Evolutionary conservation across 2,329 filamentous ascomycete genomes (phyloP).

Genomic region (Cercospora sesami): DNA sequence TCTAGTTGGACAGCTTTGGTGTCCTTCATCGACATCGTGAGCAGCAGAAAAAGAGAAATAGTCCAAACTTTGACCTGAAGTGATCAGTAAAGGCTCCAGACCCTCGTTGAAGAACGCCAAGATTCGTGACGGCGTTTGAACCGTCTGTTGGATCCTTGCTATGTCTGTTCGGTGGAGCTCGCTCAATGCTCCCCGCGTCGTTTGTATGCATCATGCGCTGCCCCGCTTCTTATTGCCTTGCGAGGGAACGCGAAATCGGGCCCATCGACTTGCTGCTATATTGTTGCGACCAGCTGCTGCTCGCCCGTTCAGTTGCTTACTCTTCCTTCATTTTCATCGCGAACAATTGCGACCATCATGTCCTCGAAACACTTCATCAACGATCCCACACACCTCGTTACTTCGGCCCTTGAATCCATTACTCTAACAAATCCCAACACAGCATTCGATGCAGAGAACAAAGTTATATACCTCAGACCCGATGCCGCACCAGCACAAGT

Average conservation of each 20-base stretch:
- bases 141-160: background rate
- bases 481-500: constrained; percentile 59
- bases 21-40: background rate
- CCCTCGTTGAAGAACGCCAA: background rate
- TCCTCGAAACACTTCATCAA: constrained; percentile 80
- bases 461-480: constrained; percentile 76
- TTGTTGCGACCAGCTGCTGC: background rate
- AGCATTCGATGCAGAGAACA: constrained; percentile 74
- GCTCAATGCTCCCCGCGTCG: constrained; percentile 8
- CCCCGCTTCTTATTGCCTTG: background rate
- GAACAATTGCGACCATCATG: constrained; percentile 8
- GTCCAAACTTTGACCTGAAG: background rate
- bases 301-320: background rate
- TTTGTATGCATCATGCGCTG: background rate
- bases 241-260: background rate
- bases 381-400: constrained; percentile 76
- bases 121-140: background rate
- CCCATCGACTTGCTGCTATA: background rate
- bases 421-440: constrained; percentile 83
- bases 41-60: background rate
- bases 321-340: no score
- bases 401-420: constrained; percentile 71
- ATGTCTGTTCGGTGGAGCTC: background rate
- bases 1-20: background rate
- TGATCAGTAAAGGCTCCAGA: background rate